Percentiles rank a stretch among this genome's conserved stretches.
Conservation (phyloP, 805 yeast genomes). For the Ogataea haglerorum region DNA sequence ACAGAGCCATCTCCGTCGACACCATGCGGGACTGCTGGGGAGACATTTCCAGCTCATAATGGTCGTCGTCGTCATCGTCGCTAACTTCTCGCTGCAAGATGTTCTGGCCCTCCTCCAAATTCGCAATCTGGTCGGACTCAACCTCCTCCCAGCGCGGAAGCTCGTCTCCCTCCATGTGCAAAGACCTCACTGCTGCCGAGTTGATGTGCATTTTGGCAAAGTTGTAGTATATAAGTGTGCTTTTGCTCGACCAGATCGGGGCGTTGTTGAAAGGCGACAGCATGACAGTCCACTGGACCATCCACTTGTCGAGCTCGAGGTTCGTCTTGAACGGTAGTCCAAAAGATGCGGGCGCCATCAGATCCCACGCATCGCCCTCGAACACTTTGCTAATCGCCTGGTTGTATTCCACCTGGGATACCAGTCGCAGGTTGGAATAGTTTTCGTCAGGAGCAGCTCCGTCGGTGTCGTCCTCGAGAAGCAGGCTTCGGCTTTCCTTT, state of each 20-base stretch:
- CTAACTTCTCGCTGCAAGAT: conserved; percentile 35
- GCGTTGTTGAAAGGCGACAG: conserved; percentile 52
- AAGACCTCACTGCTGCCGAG: conserved; percentile 43
- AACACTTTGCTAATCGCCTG: conserved; percentile 60
- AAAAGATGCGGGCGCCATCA: conserved; percentile 55
- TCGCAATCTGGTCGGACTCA: conserved; percentile 19
- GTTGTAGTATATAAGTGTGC: conserved; percentile 65
- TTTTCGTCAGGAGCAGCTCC: conserved; percentile 11
- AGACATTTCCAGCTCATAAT: conserved; percentile 17
- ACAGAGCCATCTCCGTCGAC: conserved; percentile 47
- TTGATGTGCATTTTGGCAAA: conserved; percentile 75
- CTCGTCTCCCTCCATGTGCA: conserved; percentile 33
- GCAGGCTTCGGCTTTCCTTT: conserved; percentile 38
- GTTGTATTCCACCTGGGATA: conserved; percentile 66
- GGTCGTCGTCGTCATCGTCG: conserved; percentile 17
- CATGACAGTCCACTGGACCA: conserved; percentile 75
- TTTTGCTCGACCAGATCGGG: conserved; percentile 65
- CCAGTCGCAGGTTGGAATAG: conserved; percentile 51
- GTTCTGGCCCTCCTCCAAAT: background rate
- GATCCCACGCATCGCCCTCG: conserved; percentile 57
- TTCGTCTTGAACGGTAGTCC: conserved; percentile 69
- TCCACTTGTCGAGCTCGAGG: conserved; percentile 69
- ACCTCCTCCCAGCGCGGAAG: conserved; percentile 26
- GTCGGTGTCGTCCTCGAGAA: conserved; percentile 21
- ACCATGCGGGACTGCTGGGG: conserved; percentile 26